Evolutionary conservation across 768 basidiomycete species (phyloP).

Genomic region (Amyloporia xantha): DNA sequence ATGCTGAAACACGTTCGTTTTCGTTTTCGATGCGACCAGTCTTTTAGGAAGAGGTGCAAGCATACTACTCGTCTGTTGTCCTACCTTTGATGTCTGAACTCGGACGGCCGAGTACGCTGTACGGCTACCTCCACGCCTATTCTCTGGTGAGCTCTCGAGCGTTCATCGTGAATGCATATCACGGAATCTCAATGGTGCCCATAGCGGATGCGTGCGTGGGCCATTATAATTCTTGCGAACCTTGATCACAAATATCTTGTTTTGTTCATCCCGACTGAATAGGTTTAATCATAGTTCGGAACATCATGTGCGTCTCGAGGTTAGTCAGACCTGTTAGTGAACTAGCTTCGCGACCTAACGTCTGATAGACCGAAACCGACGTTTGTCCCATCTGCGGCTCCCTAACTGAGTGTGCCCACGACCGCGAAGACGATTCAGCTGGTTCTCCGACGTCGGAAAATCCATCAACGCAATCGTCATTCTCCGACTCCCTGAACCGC

Average conservation of each 20-base stretch:
- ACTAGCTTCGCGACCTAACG: slow-evolving; percentile 1
- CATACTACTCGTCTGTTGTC: slow-evolving; percentile 17
- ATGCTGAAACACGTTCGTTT: neutral
- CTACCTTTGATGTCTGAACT: slow-evolving; percentile 10
- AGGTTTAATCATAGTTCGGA: slow-evolving; percentile 34
- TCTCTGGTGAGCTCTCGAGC: slow-evolving; percentile 42
- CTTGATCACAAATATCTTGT: too few species aligned
- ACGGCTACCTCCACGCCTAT: slow-evolving; percentile 33
- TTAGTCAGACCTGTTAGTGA: slow-evolving; percentile 12
- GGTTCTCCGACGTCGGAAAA: neutral
- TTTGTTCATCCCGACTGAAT: neutral
- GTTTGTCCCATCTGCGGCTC: slow-evolving; percentile 37
- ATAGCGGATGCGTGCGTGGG: slow-evolving; percentile 40
- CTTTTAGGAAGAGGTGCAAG: slow-evolving; percentile 19
- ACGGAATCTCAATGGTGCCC: slow-evolving; percentile 40
- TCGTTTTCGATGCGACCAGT: neutral
- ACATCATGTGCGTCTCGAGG: slow-evolving; percentile 34
- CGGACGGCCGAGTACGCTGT: slow-evolving; percentile 6
- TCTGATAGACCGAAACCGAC: slow-evolving; percentile 29
- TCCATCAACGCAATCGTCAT: neutral
- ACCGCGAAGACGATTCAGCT: slow-evolving; percentile 19
- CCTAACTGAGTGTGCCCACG: slow-evolving; percentile 32
- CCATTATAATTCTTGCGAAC: too few species aligned
- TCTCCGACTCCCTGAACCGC: neutral
- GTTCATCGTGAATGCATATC: slow-evolving; percentile 43